These are phyloP conservation scores for Corrigiola litoralis DNA, from an alignment of 179 eudicot species.

Conservation along the genomic window DNA sequence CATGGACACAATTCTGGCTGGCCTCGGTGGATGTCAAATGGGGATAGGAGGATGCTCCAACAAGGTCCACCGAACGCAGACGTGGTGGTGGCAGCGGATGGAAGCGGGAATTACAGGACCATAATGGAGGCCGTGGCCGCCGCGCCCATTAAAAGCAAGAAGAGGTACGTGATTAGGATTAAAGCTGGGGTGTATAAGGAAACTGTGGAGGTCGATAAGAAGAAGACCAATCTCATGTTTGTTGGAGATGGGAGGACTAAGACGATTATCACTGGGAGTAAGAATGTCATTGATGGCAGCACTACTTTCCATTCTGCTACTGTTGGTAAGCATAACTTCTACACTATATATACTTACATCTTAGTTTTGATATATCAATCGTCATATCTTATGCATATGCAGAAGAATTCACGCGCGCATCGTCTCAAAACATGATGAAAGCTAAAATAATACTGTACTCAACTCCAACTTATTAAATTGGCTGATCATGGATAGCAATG, in stretches of 20 bases:
- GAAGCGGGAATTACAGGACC: constrained; percentile 22
- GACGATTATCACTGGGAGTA: constrained; percentile 29
- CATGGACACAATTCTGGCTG: background rate
- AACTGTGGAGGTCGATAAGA: constrained; percentile 27
- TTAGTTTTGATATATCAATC: too few species aligned
- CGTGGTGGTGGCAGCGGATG: constrained; percentile 31
- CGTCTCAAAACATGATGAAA: too few species aligned
- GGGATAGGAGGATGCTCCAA: constrained; percentile 24
- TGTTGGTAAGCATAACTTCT: constrained; percentile 31
- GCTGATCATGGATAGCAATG: too few species aligned
- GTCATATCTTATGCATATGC: too few species aligned
- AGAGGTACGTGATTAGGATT: constrained; percentile 28
- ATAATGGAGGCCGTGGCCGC: constrained; percentile 29
- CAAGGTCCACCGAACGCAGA: constrained; percentile 13
- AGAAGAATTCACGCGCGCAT: too few species aligned
- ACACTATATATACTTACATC: too few species aligned
- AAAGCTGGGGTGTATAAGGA: constrained; percentile 32
- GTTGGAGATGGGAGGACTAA: constrained; percentile 32
- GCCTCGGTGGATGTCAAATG: constrained; percentile 34
- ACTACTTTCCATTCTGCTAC: constrained; percentile 35
- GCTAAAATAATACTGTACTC: too few species aligned
- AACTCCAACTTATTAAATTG: too few species aligned
- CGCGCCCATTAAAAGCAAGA: constrained; percentile 26
- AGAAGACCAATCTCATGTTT: constrained; percentile 32
- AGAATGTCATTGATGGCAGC: constrained; percentile 30